Conservation (phyloP, 208 protist genomes). For the Trypanosoma melophagium region DNA sequence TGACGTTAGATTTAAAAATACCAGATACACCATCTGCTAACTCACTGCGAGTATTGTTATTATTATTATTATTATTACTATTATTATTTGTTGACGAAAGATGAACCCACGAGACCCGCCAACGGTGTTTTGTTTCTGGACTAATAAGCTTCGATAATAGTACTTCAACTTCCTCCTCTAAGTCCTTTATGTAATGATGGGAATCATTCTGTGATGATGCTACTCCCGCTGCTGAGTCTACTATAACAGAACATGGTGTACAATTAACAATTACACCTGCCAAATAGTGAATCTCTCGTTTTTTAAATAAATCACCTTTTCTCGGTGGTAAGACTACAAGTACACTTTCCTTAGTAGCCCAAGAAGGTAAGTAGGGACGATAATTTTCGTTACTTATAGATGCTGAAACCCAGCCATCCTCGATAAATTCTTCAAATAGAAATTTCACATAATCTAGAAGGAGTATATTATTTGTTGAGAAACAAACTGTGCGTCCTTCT, state of each 20-base stretch:
- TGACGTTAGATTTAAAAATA: constrained; percentile 20
- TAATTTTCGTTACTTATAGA: constrained; percentile 6
- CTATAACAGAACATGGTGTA: constrained; percentile 57
- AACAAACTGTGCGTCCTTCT: constrained; percentile 60
- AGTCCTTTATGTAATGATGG: not conserved
- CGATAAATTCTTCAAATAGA: constrained; percentile 53
- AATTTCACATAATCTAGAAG: constrained; percentile 59
- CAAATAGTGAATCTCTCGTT: constrained; percentile 14
- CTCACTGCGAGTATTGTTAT: too few relatives aligned
- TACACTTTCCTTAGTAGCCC: constrained; percentile 34
- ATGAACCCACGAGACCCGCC: constrained; percentile 34
- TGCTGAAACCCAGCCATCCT: constrained; percentile 36
- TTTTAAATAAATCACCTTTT: not conserved
- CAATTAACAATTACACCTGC: constrained; percentile 42
- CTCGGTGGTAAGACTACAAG: constrained; percentile 58
- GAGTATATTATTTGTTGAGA: constrained; percentile 43
- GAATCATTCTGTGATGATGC: not conserved
- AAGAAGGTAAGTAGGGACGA: constrained; percentile 49
- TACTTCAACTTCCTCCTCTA: constrained; percentile 11
- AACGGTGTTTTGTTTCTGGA: constrained; percentile 7
- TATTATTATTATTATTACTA: too few relatives aligned
- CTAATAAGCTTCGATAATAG: constrained; percentile 8
- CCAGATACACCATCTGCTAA: not conserved
- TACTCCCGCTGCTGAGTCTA: constrained; percentile 22
- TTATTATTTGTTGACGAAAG: too few relatives aligned